Conservation (phyloP, 805 yeast genomes). For the Tetrapisispora iriomotensis region DNA sequence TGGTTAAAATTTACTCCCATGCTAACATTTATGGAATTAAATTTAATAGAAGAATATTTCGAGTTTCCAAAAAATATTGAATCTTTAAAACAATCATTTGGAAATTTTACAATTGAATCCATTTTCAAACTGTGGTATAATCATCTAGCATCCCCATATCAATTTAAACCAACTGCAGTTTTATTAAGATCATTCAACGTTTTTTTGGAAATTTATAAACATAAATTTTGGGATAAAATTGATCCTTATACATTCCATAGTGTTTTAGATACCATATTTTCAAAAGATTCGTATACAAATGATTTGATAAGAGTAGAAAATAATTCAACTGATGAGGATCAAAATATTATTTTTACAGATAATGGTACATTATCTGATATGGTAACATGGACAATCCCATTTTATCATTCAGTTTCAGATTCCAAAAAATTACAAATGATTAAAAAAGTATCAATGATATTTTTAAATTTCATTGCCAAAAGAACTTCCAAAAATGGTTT, state of each 20-base stretch:
- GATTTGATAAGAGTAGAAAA: slow-evolving; percentile 28
- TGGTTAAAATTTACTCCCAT: slow-evolving; percentile 27
- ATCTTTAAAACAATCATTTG: slow-evolving; percentile 22
- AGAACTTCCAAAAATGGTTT: slow-evolving; percentile 16
- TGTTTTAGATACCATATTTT: slow-evolving; percentile 49
- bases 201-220: slow-evolving; percentile 35
- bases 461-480: slow-evolving; percentile 33
- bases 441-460: slow-evolving; percentile 40
- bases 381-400: slow-evolving; percentile 45
- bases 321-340: slow-evolving; percentile 18
- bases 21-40: slow-evolving; percentile 20
- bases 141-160: slow-evolving; percentile 21
- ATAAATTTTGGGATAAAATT: slow-evolving; percentile 45
- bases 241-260: slow-evolving; percentile 47
- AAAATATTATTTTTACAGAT: slow-evolving; percentile 20
- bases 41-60: slow-evolving; percentile 20
- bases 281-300: slow-evolving; percentile 39
- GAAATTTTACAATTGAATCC: slow-evolving; percentile 22
- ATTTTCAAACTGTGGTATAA: slow-evolving; percentile 28
- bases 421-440: slow-evolving; percentile 45
- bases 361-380: slow-evolving; percentile 35
- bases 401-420: slow-evolving; percentile 35
- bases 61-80: slow-evolving; percentile 23
- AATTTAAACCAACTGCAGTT: slow-evolving; percentile 37
- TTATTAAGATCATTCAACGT: slow-evolving; percentile 43